Evolutionary conservation across 805 yeast species (phyloP), one percentile per base, ranked within the genome.

Genomic region (Metschnikowia aberdeeniae): DNA sequence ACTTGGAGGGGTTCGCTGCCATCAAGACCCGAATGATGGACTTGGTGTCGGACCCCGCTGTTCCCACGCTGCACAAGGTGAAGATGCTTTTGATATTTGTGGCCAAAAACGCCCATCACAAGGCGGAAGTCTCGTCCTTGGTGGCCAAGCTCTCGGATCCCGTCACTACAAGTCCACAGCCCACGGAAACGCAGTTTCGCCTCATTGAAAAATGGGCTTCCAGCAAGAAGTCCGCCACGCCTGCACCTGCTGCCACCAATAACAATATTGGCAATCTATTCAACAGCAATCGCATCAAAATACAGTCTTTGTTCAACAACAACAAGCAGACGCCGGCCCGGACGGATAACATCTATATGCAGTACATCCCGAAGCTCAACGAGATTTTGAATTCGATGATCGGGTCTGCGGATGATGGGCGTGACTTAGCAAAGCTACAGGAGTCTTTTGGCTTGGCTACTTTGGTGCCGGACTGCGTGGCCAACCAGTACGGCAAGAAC

Each of bases 271-370:
- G 64, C 6, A 58, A 58, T 37, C 46, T 67, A 33, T 67, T 66
- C 52, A 62, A 59, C 54, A 64, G 58, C 35, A 63, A 64, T 53
- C 63, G 62, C 30, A 62, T 63, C 49, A 66, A 59, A 44, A 57
- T 59, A 45, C 59, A 54, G 43, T 62, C 55, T 42, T 56, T 66
- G 30, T 67, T 67, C 54, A 62, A 60, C 45, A 61, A 56, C 46
- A 46, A 47, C 41, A 27, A 34, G 14, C 30, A 44, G n/a, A 43
- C 36, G 34, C 30, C 44, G 42, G 56, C 57, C 12, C 62, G 73
- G 30, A 70, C 76, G 3, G 84, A 82, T 45, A 86, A 86, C 57
- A 80, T 92, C 5, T 93, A 82, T 67, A 89, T 95, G 84, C 99
- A 93, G 67, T 95, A 90, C 59, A 72, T 80, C 36, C 96, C 99